Conservation (phyloP, 73 alveolate species). For the Vitrella brassicaformis region DNA sequence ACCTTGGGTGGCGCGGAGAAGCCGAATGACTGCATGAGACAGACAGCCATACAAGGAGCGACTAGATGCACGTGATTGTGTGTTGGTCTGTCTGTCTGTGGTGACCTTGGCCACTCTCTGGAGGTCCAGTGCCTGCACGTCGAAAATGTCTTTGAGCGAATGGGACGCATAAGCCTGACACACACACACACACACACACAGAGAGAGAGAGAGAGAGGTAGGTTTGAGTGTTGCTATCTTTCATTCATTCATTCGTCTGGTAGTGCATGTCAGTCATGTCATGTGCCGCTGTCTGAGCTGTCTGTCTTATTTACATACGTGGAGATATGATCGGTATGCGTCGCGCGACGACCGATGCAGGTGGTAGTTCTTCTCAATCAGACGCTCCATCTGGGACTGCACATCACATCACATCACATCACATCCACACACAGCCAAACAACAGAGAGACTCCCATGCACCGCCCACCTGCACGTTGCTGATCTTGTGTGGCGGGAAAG, state of each 20-base stretch:
- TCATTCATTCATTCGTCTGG: background rate
- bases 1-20: slow-evolving; percentile 37
- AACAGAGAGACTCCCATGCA: background rate
- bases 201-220: background rate
- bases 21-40: slow-evolving; percentile 28
- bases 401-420: background rate
- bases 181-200: background rate
- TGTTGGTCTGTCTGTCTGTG: background rate
- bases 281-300: background rate
- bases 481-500: slow-evolving; percentile 87
- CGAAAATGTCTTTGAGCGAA: slow-evolving; percentile 76
- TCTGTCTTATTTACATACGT: background rate
- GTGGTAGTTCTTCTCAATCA: slow-evolving; percentile 89
- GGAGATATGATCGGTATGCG: slow-evolving; percentile 42
- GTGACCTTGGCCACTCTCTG: slow-evolving; percentile 60
- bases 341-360: slow-evolving; percentile 87
- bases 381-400: slow-evolving; percentile 74
- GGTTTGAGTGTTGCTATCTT: background rate
- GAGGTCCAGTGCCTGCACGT: slow-evolving; percentile 86
- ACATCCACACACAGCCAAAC: background rate
- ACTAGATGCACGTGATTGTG: background rate
- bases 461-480: slow-evolving; percentile 65
- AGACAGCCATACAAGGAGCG: background rate
- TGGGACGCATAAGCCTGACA: slow-evolving; percentile 78
- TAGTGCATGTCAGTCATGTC: too few species aligned